A percentile compares a stretch with the other conserved stretches of the same genome.
Conservation (phyloP, 768 basidiomycete genomes). For the Filobasidium floriforme region DNA sequence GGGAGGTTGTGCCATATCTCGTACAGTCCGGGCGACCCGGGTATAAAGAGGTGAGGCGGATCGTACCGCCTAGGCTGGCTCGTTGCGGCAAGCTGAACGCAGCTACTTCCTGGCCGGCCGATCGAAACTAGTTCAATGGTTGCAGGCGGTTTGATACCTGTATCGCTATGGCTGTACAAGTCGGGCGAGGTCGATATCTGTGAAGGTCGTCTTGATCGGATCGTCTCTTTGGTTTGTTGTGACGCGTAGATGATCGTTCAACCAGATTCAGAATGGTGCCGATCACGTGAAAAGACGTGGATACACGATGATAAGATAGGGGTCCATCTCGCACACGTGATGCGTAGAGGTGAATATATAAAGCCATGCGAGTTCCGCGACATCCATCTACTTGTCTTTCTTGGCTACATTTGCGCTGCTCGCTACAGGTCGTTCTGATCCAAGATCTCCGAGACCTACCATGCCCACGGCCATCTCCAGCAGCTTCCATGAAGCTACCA, state of each 20-base stretch:
- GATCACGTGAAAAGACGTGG: constrained; percentile 5
- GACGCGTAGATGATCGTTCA: constrained; percentile 3
- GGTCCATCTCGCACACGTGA: background rate
- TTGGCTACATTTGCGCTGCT: background rate
- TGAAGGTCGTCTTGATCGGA: too few species aligned
- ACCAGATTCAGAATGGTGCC: background rate
- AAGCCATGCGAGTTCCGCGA: background rate
- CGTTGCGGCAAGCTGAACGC: too few species aligned
- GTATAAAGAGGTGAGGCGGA: background rate
- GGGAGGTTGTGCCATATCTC: background rate
- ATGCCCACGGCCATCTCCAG: constrained; percentile 3
- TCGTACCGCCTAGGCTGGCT: too few species aligned
- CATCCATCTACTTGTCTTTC: background rate
- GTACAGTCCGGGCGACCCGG: background rate
- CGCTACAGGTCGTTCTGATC: background rate
- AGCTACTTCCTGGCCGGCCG: too few species aligned
- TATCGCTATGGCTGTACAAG: too few species aligned
- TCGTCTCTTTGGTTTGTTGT: background rate
- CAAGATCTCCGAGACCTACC: background rate
- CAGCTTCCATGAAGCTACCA: constrained; percentile 36
- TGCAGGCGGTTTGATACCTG: too few species aligned
- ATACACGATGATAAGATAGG: too few species aligned
- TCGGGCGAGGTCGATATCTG: too few species aligned
- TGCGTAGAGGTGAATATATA: background rate
- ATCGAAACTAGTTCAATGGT: too few species aligned